phyloP scores from a whole-genome alignment of 139 green algal genomes.

The Micractinium sp. region DNA sequence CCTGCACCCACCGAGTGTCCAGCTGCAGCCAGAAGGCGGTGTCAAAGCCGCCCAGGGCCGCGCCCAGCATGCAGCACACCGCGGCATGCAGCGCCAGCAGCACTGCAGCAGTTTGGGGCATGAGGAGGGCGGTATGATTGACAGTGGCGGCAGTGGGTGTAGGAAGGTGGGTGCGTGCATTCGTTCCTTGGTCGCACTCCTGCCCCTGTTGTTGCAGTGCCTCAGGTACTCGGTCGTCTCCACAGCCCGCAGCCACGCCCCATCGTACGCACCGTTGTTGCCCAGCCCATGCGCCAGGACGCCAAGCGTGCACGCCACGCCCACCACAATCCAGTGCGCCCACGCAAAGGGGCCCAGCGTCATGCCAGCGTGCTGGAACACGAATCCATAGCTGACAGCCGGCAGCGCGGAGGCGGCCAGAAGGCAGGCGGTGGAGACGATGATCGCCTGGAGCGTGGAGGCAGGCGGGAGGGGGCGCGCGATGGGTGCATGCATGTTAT shows the following conservation, averaged over 20 bases:
- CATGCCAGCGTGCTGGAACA: constrained; percentile 18
- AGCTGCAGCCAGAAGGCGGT: constrained; percentile 31
- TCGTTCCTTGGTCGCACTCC: no score
- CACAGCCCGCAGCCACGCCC: no score
- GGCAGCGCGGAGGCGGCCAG: constrained; percentile 31
- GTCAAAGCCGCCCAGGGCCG: constrained; percentile 29
- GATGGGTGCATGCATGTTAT: no score
- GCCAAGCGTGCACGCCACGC: background rate
- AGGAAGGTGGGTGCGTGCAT: background rate
- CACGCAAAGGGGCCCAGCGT: constrained; percentile 37
- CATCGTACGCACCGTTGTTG: background rate
- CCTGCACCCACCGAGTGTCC: background rate
- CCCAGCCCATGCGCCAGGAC: background rate
- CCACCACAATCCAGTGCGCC: constrained; percentile 31
- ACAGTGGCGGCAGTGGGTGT: background rate
- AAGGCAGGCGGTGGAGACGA: background rate
- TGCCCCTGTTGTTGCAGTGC: no score
- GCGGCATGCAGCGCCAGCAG: constrained; percentile 25
- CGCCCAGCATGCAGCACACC: constrained; percentile 14
- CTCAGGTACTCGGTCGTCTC: no score
- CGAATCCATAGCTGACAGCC: constrained; percentile 28
- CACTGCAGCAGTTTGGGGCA: background rate
- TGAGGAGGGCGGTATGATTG: background rate
- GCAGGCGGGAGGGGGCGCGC: background rate
- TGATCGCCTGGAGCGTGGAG: background rate